Evolutionary conservation across 768 basidiomycete species (phyloP).

Genomic region (Lentinula detonsa): DNA sequence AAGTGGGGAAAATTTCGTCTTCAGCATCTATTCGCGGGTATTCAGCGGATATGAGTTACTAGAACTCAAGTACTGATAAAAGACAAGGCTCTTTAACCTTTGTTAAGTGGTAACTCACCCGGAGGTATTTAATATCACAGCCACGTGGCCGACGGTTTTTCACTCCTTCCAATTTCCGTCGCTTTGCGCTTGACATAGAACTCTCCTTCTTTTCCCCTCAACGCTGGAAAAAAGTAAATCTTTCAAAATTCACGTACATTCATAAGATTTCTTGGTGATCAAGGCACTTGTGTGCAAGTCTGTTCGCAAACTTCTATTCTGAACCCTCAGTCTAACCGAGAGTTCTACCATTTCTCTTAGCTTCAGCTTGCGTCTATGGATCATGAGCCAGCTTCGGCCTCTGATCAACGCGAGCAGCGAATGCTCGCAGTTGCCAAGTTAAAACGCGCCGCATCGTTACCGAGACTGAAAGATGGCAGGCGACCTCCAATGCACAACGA

Average conservation of each 20-base stretch:
- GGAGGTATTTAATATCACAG: not conserved
- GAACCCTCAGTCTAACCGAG: not conserved
- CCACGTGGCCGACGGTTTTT: not conserved
- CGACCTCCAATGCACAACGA: constrained; percentile 84
- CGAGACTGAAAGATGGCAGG: constrained; percentile 86
- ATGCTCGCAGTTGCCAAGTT: constrained; percentile 86
- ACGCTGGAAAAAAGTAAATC: not conserved
- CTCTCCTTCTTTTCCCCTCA: not conserved
- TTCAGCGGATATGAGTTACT: not conserved
- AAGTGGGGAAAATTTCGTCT: too few species aligned
- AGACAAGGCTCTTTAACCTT: too few species aligned
- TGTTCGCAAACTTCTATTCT: not conserved
- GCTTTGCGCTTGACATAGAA: not conserved
- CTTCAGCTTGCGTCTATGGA: constrained; percentile 2
- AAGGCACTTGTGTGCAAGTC: not conserved
- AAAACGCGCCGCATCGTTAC: constrained; percentile 87
- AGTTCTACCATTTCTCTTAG: not conserved
- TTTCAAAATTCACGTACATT: not conserved
- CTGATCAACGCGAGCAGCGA: constrained; percentile 65
- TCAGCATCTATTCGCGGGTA: not conserved
- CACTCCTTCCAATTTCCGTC: not conserved
- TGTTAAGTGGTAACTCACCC: not conserved
- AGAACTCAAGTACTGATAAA: not conserved
- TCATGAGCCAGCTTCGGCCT: constrained; percentile 22
- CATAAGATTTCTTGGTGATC: not conserved